Conservation (phyloP, 306 rosid genomes). For the Leucaena leucocephala region DNA sequence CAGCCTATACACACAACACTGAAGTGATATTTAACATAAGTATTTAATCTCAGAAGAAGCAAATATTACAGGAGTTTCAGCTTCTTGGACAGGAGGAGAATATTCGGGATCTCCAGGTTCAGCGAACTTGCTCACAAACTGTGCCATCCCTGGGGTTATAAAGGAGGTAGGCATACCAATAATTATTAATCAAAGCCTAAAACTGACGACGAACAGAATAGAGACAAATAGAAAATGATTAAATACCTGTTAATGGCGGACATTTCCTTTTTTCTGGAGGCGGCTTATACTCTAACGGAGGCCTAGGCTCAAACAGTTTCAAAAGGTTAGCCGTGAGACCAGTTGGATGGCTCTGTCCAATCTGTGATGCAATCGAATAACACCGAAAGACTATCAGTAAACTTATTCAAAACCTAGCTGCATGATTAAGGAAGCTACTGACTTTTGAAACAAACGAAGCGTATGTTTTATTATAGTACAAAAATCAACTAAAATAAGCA, state of each 20-base stretch:
- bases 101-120: slow-evolving; percentile 89
- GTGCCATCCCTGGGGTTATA: slow-evolving; percentile 72
- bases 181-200: neutral
- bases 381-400: neutral
- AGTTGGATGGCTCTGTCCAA: slow-evolving; percentile 98
- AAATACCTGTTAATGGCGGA: slow-evolving; percentile 79
- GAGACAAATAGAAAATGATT: neutral
- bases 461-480: neutral
- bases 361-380: slow-evolving; percentile 52
- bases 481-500: neutral
- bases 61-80: slow-evolving; percentile 80
- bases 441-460: neutral
- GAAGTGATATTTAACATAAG: neutral
- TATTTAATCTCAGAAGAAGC: slow-evolving; percentile 16
- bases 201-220: neutral
- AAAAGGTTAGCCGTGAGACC: slow-evolving; percentile 86
- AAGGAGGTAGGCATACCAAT: neutral
- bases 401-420: neutral
- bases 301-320: slow-evolving; percentile 99
- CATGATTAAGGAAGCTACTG: neutral
- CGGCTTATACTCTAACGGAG: slow-evolving; percentile 89
- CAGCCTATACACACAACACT: slow-evolving; percentile 12
- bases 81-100: slow-evolving; percentile 66
- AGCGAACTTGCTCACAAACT: slow-evolving; percentile 78
- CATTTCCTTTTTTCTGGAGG: slow-evolving; percentile 97